Percentiles rank a stretch among this genome's conserved stretches.
Evolutionary conservation across 2,329 filamentous ascomycete species (phyloP).

Genomic region (Penicillium sp.): DNA sequence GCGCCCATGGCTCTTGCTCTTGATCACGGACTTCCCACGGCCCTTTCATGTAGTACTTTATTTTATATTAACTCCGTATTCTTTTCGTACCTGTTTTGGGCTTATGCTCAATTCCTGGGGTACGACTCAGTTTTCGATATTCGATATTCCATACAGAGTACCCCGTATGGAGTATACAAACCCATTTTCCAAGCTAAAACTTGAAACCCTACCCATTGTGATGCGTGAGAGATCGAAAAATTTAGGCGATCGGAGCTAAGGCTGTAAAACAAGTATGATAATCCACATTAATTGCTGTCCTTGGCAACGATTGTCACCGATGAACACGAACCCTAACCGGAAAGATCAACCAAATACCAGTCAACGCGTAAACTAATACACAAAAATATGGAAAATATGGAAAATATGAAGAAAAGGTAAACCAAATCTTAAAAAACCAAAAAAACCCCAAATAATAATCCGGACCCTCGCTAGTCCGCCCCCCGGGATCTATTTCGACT

Average conservation of each 20-base stretch:
- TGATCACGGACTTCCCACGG: too few relatives aligned
- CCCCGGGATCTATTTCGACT: neutral
- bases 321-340: neutral
- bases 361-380: neutral
- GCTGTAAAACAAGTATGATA: neutral
- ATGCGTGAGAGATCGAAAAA: neutral
- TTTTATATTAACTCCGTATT: too few relatives aligned
- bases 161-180: too few relatives aligned
- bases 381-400: neutral
- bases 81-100: too few relatives aligned
- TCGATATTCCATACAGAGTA: too few relatives aligned
- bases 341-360: neutral
- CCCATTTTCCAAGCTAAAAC: too few relatives aligned
- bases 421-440: neutral
- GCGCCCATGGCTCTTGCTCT: too few relatives aligned
- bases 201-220: too few relatives aligned
- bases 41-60: too few relatives aligned
- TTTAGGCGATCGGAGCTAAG: neutral
- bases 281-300: neutral
- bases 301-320: neutral
- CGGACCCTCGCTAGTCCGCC: neutral
- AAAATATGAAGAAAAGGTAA: too few relatives aligned
- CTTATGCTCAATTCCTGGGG: too few relatives aligned
- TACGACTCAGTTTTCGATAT: too few relatives aligned
- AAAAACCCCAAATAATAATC: neutral